Evolutionary conservation across 2,329 filamentous ascomycete species (phyloP).

Genomic region (Xylaria sp.): DNA sequence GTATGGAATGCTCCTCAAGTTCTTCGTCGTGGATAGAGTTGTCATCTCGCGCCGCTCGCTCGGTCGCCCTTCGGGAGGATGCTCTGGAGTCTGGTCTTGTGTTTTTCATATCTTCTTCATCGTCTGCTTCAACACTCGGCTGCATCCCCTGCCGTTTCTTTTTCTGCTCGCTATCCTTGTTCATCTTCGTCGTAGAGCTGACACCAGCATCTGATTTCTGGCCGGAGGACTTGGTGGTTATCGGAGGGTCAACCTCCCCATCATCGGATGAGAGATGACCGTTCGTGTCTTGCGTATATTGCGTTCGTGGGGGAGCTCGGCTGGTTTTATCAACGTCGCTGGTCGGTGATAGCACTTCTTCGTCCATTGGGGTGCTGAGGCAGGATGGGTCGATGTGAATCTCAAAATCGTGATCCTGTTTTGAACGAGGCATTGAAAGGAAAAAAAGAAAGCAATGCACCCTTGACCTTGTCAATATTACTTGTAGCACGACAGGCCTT

Average conservation of each 20-base stretch:
- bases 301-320: slow-evolving; percentile 28
- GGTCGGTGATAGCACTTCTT: slow-evolving; percentile 43
- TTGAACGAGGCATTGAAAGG: slow-evolving; percentile 43
- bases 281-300: background rate
- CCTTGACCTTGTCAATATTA: slow-evolving; percentile 30
- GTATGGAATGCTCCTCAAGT: slow-evolving; percentile 46
- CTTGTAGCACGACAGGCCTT: slow-evolving; percentile 27
- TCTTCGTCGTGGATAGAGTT: slow-evolving; percentile 40
- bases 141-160: slow-evolving; percentile 31
- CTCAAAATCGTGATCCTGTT: slow-evolving; percentile 56
- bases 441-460: slow-evolving; percentile 26
- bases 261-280: slow-evolving; percentile 10
- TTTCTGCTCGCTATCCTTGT: slow-evolving; percentile 12
- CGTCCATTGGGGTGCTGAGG: slow-evolving; percentile 55
- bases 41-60: slow-evolving; percentile 59
- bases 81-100: slow-evolving; percentile 29
- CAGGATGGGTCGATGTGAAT: slow-evolving; percentile 61
- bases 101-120: slow-evolving; percentile 24
- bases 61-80: slow-evolving; percentile 50
- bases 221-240: slow-evolving; percentile 6
- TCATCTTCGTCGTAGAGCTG: slow-evolving; percentile 11
- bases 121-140: slow-evolving; percentile 42
- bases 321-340: slow-evolving; percentile 39
- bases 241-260: background rate
- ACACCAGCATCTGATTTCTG: slow-evolving; percentile 11